Percentiles rank a stretch among this genome's conserved stretches.
phyloP scores from a whole-genome alignment of 148 eudicot genomes.

The Rhododendron ovatum region DNA sequence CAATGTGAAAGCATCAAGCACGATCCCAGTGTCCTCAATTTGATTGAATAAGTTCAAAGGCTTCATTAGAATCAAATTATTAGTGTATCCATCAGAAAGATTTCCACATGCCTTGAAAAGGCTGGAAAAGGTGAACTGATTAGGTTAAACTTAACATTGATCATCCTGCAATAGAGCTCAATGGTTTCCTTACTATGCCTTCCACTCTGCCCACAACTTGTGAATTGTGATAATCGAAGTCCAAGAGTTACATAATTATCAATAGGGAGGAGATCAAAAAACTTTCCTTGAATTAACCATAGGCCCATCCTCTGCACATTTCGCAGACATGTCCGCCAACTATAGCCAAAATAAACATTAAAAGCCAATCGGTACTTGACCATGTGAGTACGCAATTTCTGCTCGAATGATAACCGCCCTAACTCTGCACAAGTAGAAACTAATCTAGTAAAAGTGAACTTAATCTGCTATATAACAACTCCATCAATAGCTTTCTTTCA shows the following conservation, averaged over 20 bases:
- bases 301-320: conserved; percentile 32
- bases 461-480: neutral
- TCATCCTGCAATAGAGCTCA: conserved; percentile 44
- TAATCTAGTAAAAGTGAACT: neutral
- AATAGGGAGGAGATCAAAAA: no score
- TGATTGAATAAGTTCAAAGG: no score
- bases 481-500: conserved; percentile 17
- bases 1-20: no score
- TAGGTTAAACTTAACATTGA: conserved; percentile 25
- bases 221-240: no score
- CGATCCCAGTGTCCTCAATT: no score
- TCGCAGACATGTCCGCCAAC: conserved; percentile 65
- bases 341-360: conserved; percentile 58
- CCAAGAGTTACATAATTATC: no score
- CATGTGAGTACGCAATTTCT: conserved; percentile 45
- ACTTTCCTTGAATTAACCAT: conserved; percentile 9
- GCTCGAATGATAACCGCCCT: conserved; percentile 30
- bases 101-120: conserved; percentile 20
- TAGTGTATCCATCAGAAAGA: no score
- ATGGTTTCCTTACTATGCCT: conserved; percentile 43
- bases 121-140: conserved; percentile 54
- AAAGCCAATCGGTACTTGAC: conserved; percentile 28
- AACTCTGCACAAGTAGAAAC: conserved; percentile 51
- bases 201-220: neutral
- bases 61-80: no score